These are phyloP conservation scores for Umbellularia californica DNA, from an alignment of 164 flowering plant genomes.

Conservation along the genomic window DNA sequence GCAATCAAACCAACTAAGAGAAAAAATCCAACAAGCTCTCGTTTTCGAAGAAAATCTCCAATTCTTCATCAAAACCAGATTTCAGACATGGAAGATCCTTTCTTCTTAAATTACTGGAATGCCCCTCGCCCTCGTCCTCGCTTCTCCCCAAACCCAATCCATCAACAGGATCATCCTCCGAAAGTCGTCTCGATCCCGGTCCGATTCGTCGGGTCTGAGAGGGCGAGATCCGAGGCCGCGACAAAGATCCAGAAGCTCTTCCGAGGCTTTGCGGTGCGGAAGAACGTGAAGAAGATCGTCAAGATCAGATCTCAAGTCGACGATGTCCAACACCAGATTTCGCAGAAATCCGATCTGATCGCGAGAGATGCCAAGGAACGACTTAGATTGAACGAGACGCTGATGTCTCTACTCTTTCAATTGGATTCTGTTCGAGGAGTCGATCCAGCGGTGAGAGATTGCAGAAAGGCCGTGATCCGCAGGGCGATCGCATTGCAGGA, in stretches of 20 bases:
- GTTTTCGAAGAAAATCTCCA: too few species aligned
- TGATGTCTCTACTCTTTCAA: conserved; percentile 57
- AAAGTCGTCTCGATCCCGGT: conserved; percentile 55
- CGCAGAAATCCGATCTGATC: conserved; percentile 29
- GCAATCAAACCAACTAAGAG: too few species aligned
- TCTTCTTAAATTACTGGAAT: conserved; percentile 11
- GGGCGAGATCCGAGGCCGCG: conserved; percentile 29
- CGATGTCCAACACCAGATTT: conserved; percentile 40
- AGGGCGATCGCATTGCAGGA: conserved; percentile 68
- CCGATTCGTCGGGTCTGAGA: conserved; percentile 32
- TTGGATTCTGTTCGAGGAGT: conserved; percentile 64
- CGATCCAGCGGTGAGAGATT: conserved; percentile 53
- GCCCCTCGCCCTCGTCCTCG: conserved; percentile 13
- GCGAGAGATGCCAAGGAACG: conserved; percentile 45
- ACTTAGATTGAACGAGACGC: conserved; percentile 49
- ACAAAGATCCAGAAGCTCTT: conserved; percentile 62
- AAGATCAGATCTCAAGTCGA: conserved; percentile 36
- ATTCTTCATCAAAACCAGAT: too few species aligned
- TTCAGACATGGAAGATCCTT: too few species aligned
- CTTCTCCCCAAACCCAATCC: conserved; percentile 4
- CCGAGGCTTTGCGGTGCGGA: conserved; percentile 57
- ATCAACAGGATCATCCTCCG: conserved; percentile 9
- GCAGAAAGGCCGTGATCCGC: conserved; percentile 51
- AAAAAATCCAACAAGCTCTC: too few species aligned
- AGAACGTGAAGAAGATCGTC: conserved; percentile 43